Base-by-base conservation (phyloP, 495 filamentous ascomycete species). In the Acidiella bohemica region DNA sequence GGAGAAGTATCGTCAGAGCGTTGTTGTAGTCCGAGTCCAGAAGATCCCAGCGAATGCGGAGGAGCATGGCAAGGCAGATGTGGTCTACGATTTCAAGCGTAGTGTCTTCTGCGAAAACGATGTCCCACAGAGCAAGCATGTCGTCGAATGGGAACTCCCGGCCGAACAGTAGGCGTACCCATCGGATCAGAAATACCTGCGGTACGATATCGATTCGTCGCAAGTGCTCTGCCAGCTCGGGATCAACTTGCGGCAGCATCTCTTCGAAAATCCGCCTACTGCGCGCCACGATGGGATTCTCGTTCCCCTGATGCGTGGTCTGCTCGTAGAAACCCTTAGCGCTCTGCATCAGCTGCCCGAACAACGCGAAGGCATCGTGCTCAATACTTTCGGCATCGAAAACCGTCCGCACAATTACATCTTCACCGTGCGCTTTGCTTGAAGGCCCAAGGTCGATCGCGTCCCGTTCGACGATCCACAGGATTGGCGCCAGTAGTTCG, bases 151-250 rank as follows among this genome's bases (percentile, higher is more conserved):
- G 72, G 44, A 96, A 95, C 62, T 96, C 90, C 36, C 90, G 72
- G 29, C 88, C 84, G 54, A 95, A 99, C 0, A 99, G 60, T 1
- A 99, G 75, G 17, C 90, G 74, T 40, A 96, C 81, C 90, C 90
- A 99, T 33, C 90, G 84, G 80, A 95, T 93, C 23, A 97, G 61
- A 56, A 96, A 99, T 32, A 99, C 81, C 47, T 99, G 90, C 2
- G 90, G 92, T n/a, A 96, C 59, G 45, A 99, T 76, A 35, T 95
- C 87, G 26, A 93, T 77, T 33, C 75, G 72, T 39, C 75, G 78
- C 19, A 99, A 64, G 54, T 94, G 88, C 27, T 71, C 70, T 4
- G 85, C 81, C 24, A 99, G 69, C 53, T 81, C 79, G 30, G 80
- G 73, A 54, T 99, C 90, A 11, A 83, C 68, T 34, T 73, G 75